Base-by-base conservation (phyloP, 2,329 filamentous ascomycete genomes). In the Purpureocillium takamizusanense region DNA sequence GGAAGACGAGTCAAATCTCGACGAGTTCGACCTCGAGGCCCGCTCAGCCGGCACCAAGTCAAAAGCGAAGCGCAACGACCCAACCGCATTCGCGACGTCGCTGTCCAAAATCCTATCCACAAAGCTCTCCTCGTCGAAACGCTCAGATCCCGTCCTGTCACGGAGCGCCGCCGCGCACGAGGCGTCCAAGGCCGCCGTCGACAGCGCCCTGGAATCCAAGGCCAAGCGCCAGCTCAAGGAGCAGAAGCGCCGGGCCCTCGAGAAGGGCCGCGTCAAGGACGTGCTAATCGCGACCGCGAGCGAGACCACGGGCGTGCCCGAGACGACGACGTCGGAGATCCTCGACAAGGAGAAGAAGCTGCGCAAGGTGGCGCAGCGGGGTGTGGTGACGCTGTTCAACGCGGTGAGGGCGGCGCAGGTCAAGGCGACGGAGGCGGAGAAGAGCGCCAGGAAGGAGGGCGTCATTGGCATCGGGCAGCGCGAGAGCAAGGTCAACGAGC, bases 381-480 rank as follows among this genome's bases (percentile, higher is more conserved):
- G 90, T 76, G 92, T 98, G 31, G 83, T 97, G 17, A 94, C 90
- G 69, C 70, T 98, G 42, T 98, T 98, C 65, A 95, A 97, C 60
- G 92, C 92, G 0, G 88, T 98, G 25, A 74, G 90, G 33, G 86
- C 86, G 16, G 89, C 92, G 12, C 92, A 98, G 63, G 84, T 95
- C 41, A 86, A 89, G 61, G 89, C 83, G 3, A 76, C 82, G 42
- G 81, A 90, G 61, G 83, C 87, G 5, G 81, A 84, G 55, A 77
- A 70, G 59, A 76, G 77, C 47, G 74, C 78, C 35, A 76, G 76
- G 60, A 78, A 78, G 49, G 76, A 81, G 43, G 85, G 87, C 4
- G 69, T 94, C 1, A 74, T 95, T 25, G 90, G 90, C 2, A 78
- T 87, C 53, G 76, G 74, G 44, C 78, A 84, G 60, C 78, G 87